Percentiles rank a stretch among this genome's conserved stretches.
Evolutionary conservation across 208 protist species (phyloP).

Genomic region (Leishmania amazonensis): DNA sequence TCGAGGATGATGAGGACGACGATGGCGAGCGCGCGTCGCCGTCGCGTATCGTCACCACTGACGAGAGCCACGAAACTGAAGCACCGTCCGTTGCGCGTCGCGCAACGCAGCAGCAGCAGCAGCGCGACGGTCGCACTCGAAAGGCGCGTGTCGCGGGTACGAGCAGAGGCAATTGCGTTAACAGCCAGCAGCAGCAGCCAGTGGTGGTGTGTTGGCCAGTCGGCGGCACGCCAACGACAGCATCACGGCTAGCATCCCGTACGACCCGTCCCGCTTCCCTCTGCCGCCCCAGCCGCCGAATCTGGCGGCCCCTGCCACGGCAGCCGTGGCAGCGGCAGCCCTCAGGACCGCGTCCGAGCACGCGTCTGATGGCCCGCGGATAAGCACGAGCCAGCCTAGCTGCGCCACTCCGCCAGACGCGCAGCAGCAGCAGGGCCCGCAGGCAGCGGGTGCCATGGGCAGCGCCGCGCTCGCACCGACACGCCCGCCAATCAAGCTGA

Average conservation of each 20-base stretch:
- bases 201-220: not conserved
- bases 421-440: conserved; percentile 4
- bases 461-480: not conserved
- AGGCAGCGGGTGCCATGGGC: not conserved
- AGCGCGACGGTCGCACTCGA: conserved; percentile 6
- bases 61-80: not conserved
- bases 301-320: conserved; percentile 5
- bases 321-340: conserved; percentile 1
- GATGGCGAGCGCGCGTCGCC: not conserved
- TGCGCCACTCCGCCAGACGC: conserved; percentile 26
- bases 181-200: conserved; percentile 1
- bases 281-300: conserved; percentile 7
- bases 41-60: not conserved
- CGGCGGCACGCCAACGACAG: conserved; percentile 28
- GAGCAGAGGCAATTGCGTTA: not conserved
- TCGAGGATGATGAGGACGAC: not conserved
- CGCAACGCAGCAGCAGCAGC: not conserved
- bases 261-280: conserved; percentile 24
- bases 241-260: conserved; percentile 32
- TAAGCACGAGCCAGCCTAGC: conserved; percentile 14
- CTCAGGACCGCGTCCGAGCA: not conserved
- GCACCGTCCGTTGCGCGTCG: not conserved
- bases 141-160: conserved; percentile 2
- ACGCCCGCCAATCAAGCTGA: conserved; percentile 15
- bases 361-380: not conserved